These are phyloP conservation scores for Eucalyptus curtisii DNA, from an alignment of 345 rosid genomes.

Conservation along the genomic window DNA sequence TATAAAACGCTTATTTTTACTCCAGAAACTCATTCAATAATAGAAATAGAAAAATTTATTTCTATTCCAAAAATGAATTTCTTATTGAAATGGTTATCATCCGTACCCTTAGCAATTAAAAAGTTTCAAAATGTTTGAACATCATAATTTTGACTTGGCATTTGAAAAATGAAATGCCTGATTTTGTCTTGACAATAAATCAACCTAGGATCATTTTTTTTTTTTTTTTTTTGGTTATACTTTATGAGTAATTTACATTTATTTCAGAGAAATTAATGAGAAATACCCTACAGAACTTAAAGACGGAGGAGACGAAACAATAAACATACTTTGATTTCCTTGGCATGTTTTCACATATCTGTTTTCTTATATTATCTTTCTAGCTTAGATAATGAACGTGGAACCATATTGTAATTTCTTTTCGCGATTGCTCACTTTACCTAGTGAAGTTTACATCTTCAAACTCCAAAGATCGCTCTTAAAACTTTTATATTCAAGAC, in stretches of 20 bases:
- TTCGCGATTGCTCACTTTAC: not conserved
- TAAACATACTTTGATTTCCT: not conserved
- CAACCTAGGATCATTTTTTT: not conserved
- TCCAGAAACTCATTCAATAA: too few relatives aligned
- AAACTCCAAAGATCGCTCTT: not conserved
- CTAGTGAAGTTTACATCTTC: not conserved
- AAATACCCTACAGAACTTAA: not conserved
- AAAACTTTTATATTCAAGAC: not conserved
- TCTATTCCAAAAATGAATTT: accelerated
- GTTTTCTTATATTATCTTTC: not conserved
- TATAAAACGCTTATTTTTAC: too few relatives aligned
- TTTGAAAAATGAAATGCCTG: not conserved
- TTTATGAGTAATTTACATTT: not conserved
- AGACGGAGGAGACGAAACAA: not conserved
- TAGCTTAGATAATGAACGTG: not conserved
- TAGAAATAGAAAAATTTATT: too few relatives aligned
- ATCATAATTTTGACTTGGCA: not conserved
- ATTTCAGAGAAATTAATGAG: not conserved
- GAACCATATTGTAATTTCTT: not conserved
- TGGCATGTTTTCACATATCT: not conserved
- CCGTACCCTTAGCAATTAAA: not conserved
- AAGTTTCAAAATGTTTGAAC: not conserved
- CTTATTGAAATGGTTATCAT: too few relatives aligned
- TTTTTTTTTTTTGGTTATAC: not conserved
- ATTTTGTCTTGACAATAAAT: not conserved